Percentiles rank a stretch among this genome's conserved stretches.
Evolutionary conservation across 2,329 filamentous ascomycete species (phyloP).

Genomic region (Aspergillus sp.): DNA sequence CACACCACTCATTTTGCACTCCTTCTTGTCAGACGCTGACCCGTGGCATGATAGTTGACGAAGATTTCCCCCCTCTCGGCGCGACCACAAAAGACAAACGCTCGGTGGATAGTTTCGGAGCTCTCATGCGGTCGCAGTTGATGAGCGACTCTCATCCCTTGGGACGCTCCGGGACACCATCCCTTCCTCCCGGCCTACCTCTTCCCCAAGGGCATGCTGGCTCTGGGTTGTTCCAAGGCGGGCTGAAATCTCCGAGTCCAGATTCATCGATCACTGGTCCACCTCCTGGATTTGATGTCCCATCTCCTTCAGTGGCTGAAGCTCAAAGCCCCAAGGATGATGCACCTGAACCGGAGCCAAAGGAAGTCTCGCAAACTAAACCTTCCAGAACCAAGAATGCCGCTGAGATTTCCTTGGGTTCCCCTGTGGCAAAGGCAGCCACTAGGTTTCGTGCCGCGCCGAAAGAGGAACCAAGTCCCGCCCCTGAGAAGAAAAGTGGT

Average conservation of each 20-base stretch:
- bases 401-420: slow-evolving; percentile 47
- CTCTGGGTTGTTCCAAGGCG: slow-evolving; percentile 39
- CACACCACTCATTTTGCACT: slow-evolving; percentile 14
- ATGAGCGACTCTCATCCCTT: slow-evolving; percentile 34
- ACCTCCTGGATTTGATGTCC: slow-evolving; percentile 34
- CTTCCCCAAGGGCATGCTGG: slow-evolving; percentile 47
- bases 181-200: slow-evolving; percentile 47
- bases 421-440: slow-evolving; percentile 42
- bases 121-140: slow-evolving; percentile 41
- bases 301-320: slow-evolving; percentile 34
- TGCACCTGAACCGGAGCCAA: slow-evolving; percentile 32
- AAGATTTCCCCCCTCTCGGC: slow-evolving; percentile 54
- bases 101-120: slow-evolving; percentile 41
- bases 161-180: slow-evolving; percentile 44
- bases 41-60: slow-evolving; percentile 42
- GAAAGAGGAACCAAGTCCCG: slow-evolving; percentile 26
- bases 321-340: slow-evolving; percentile 31
- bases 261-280: slow-evolving; percentile 33
- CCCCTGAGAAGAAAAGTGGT: slow-evolving; percentile 25
- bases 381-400: slow-evolving; percentile 35
- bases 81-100: slow-evolving; percentile 41
- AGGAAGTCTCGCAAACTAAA: slow-evolving; percentile 26
- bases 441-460: slow-evolving; percentile 32
- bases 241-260: slow-evolving; percentile 35
- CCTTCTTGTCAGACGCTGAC: slow-evolving; percentile 32